Evolutionary conservation across 192 early-diverging fungal genomes (phyloP), one percentile per base, ranked within the genome.

Genomic region (Linnemannia zychae): DNA sequence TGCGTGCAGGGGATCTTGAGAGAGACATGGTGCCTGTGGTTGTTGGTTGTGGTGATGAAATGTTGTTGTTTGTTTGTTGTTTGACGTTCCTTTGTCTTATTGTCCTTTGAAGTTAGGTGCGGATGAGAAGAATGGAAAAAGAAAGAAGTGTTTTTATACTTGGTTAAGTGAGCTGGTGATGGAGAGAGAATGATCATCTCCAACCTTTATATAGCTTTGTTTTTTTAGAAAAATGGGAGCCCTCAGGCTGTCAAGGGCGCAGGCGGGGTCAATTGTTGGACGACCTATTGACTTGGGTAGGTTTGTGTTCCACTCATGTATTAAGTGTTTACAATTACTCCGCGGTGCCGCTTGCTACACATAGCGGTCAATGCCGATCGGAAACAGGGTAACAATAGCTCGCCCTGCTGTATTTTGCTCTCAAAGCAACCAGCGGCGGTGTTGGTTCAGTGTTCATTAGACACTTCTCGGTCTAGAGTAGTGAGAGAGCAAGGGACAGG

Each of bases 1-100:
- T 74, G n/a, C 63, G 52, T 34, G 83, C 83, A 74, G 53, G 77
- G 60, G 83, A 74, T 73, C 83, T 52, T 52, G 77, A 70, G 28
- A 85, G 73, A 13, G 83, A 84, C 82, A 84, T 84, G 67, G 36
- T 49, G 67, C 22, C 24, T n/a, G 67, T 37, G 36, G 40, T 44
- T 44, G 40, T 44, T 44, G 40, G 40, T 44, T 44, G 40, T 44
- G 40, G 40, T 44, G 40, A 44, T 37, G 13, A 7, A 6, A 7
- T 20, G 67, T 63, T 31, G 28, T 33, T 63, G 57, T n/a, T 57
- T 24, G 52, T 47, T 24, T 11, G 57, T 63, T 31, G 11, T 13
- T 63, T 22, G 22, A 13, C 24, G 24, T 63, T 63, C 12, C 28
- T 24, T 22, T 60, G n/a, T 24, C n/a, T n/a, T 53, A 6, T 53